A percentile compares a stretch with the other conserved stretches of the same genome.
Evolutionary conservation across 495 filamentous ascomycete genomes (phyloP).

Genomic region (Xylaria intraflava): DNA sequence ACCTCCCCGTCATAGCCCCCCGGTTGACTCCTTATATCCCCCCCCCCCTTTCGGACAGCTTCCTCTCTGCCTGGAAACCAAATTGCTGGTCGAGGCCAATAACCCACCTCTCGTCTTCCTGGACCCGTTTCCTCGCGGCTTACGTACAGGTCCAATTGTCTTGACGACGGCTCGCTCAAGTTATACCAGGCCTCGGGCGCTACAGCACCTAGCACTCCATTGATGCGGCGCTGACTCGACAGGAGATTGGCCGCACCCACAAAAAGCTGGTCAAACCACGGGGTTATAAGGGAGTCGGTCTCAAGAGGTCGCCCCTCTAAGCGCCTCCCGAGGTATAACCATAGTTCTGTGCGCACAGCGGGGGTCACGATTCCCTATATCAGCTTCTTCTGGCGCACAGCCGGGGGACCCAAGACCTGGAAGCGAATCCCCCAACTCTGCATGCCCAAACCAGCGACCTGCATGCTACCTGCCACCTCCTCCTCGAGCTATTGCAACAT

Average conservation of each 20-base stretch:
- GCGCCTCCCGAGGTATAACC: neutral
- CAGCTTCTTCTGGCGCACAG: constrained; percentile 15
- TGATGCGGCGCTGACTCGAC: constrained; percentile 1
- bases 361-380: constrained; percentile 13
- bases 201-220: neutral
- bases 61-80: no score
- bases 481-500: constrained; percentile 34
- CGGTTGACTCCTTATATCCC: no score
- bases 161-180: neutral
- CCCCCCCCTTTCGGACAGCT: no score
- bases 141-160: neutral
- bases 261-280: neutral
- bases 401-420: constrained; percentile 25
- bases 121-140: neutral
- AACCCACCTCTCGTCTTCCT: neutral
- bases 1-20: no score
- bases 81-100: no score
- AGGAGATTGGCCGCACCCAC: neutral
- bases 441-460: constrained; percentile 32
- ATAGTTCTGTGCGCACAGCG: constrained; percentile 6
- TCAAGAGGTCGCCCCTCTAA: neutral
- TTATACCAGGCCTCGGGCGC: no score
- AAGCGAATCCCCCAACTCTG: constrained; percentile 28
- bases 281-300: constrained; percentile 1
- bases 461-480: constrained; percentile 32